These are phyloP conservation scores for Coemansia sp. DNA, from an alignment of 192 early-diverging fungal species.

Conservation along the genomic window DNA sequence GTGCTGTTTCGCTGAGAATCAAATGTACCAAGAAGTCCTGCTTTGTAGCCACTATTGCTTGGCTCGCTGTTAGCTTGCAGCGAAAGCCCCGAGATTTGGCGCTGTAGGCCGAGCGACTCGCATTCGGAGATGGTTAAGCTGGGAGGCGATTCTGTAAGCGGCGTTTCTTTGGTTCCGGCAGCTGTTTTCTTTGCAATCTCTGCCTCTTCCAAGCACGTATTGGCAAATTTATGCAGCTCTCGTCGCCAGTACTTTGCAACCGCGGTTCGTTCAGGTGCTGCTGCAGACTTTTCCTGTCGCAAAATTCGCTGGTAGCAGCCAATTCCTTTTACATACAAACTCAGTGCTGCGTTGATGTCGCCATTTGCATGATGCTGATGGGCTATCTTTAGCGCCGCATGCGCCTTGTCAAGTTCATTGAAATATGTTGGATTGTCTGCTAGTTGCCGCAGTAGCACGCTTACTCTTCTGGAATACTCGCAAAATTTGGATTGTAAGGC, in stretches of 20 bases:
- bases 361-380: slow-evolving; percentile 13
- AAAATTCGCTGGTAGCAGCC: slow-evolving; percentile 36
- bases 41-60: background rate
- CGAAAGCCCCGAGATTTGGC: slow-evolving; percentile 12
- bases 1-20: background rate
- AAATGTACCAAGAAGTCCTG: background rate
- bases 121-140: background rate
- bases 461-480: slow-evolving; percentile 35
- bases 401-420: slow-evolving; percentile 16
- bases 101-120: slow-evolving; percentile 5
- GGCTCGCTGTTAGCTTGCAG: background rate
- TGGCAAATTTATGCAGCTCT: slow-evolving; percentile 35
- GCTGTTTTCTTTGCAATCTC: slow-evolving; percentile 21
- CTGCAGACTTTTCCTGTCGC: slow-evolving; percentile 12
- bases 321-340: slow-evolving; percentile 25
- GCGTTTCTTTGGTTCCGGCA: background rate
- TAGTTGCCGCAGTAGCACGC: slow-evolving; percentile 21
- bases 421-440: slow-evolving; percentile 9
- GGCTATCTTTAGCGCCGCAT: slow-evolving; percentile 15
- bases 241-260: slow-evolving; percentile 17
- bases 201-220: slow-evolving; percentile 23
- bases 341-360: slow-evolving; percentile 14
- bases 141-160: slow-evolving; percentile 4
- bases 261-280: background rate
- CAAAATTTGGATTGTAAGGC: slow-evolving; percentile 32